Conservation (phyloP, 345 rosid species). For the Gossypium stocksii region DNA sequence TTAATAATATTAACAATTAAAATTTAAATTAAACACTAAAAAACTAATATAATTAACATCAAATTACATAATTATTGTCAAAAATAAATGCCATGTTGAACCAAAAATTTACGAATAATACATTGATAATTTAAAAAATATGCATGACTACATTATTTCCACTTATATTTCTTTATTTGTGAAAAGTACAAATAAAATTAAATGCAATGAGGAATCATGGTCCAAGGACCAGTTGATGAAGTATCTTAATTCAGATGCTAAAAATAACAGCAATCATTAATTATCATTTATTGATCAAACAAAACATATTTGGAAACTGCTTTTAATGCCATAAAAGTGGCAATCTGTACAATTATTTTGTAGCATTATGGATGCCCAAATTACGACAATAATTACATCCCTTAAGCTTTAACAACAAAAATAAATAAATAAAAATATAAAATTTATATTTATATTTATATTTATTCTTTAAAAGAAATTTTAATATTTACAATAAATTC, state of each 20-base stretch:
- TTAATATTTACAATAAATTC: no score
- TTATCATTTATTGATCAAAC: background rate
- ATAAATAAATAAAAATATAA: background rate
- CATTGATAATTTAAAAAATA: no score
- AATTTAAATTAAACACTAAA: no score
- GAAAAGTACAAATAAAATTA: slow-evolving; percentile 10
- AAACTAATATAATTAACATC: no score
- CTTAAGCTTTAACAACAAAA: background rate
- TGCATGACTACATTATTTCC: no score
- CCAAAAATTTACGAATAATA: no score
- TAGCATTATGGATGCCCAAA: background rate
- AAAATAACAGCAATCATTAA: slow-evolving; percentile 4
- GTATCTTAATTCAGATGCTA: slow-evolving; percentile 1
- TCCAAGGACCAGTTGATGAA: slow-evolving; percentile 12
- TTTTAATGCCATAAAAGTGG: slow-evolving; percentile 1
- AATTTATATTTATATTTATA: no score
- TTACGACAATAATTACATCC: background rate
- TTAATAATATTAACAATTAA: no score
- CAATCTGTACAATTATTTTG: background rate
- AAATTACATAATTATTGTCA: no score
- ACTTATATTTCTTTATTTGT: background rate
- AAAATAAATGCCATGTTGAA: no score
- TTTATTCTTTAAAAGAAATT: no score
- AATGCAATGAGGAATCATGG: slow-evolving; percentile 25
- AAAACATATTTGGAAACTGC: background rate